Evolutionary conservation across 441 rosid genomes (phyloP), one percentile per base, ranked within the genome.

Genomic region (Biscutella laevigata): DNA sequence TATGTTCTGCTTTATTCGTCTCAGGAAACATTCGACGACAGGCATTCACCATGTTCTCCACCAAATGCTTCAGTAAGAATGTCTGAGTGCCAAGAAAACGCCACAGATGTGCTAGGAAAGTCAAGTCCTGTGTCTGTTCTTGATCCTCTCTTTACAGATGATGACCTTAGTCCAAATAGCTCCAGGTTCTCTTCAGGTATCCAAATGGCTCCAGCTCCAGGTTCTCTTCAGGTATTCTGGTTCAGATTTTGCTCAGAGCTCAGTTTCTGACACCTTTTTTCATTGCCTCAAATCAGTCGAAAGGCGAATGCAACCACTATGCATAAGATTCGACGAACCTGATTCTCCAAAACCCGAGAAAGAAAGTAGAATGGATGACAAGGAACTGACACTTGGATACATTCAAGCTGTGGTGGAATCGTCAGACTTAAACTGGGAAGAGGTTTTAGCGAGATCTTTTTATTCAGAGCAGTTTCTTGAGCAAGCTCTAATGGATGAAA

Each of bases 41-140:
- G 33, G 2, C 66, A 68, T 25, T 61, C 59, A 44, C 66, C 66
- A 1, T 40, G 57, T 54, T 81, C 96, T 21, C 90, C 88, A 36
- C 61, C 80, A 41, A 53, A 61, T 19, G 75, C 78, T 59, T 62
- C 77, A 5, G 52, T 46, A 24, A 74, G 62, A 68, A 76, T 72
- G 66, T 62, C 64, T 25, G 79, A 73, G 21, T 71, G 71, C 68
- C 77, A 59, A 24, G 90, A 71, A 20, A 67, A 62, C 16, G 47
- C 62, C 33, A 33, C 41, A 25, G 86, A 82, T 10, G 48, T 75
- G 10, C 66, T 60, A 3, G 98, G 79, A 37, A 72, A 79, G 30
- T 79, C 76, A 53, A 92, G 95, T 74, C 99, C 95, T 20, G 74
- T 88, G 56, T 92, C 97, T 67, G 95, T 92, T 38, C 92, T 88